Percentiles rank a stretch among this genome's conserved stretches.
Conservation (phyloP, 148 eudicot species). For the Vaccinium darrowii region DNA sequence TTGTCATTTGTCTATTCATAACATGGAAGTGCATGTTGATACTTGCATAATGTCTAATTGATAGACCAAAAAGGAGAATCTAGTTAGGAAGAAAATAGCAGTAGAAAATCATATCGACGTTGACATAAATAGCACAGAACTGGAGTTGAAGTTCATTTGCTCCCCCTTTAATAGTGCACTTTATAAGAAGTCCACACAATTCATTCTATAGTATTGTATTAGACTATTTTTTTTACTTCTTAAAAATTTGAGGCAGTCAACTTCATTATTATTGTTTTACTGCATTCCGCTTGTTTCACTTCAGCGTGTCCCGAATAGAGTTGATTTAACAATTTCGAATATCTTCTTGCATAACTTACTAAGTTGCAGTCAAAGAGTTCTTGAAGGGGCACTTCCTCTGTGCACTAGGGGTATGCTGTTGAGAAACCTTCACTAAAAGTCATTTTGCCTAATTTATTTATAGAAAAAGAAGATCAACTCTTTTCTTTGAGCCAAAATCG, state of each 20-base stretch:
- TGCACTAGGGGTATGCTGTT: background rate
- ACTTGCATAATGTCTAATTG: background rate
- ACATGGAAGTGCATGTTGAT: background rate
- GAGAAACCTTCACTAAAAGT: background rate
- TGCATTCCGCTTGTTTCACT: background rate
- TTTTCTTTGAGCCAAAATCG: background rate
- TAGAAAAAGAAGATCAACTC: background rate
- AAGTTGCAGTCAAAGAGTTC: background rate
- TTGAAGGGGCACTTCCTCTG: background rate
- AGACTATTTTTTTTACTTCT: background rate
- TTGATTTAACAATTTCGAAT: background rate
- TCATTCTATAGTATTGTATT: background rate
- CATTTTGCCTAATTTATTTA: background rate
- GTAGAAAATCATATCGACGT: background rate
- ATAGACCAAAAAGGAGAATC: background rate
- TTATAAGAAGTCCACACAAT: background rate
- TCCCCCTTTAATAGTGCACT: background rate
- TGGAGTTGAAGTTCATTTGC: background rate
- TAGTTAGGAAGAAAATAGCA: background rate
- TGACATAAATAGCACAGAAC: background rate
- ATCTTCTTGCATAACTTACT: background rate
- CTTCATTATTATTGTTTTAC: background rate
- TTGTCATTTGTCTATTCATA: background rate
- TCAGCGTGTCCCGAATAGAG: background rate
- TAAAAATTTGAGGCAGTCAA: background rate